These are phyloP conservation scores for Isabelozyma heimii DNA, from an alignment of 805 yeast species.

Conservation along the genomic window DNA sequence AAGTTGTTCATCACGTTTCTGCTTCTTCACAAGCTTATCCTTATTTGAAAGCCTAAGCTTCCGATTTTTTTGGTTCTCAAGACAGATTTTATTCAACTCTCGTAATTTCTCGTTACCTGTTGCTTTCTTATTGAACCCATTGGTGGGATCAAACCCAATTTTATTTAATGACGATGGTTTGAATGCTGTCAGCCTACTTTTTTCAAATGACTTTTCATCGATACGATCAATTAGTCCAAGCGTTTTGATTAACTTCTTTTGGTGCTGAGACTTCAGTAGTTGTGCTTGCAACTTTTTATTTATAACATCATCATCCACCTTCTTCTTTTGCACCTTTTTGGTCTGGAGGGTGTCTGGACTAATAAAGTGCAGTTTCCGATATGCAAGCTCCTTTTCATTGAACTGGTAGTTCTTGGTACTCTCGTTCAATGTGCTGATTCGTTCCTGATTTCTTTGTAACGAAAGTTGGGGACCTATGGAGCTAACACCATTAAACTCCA, in stretches of 20 bases:
- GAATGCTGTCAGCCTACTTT: slow-evolving; percentile 29
- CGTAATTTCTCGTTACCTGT: slow-evolving; percentile 9
- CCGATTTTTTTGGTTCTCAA: slow-evolving; percentile 10
- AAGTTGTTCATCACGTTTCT: slow-evolving; percentile 18
- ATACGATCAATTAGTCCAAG: slow-evolving; percentile 12
- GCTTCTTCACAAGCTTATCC: slow-evolving; percentile 12
- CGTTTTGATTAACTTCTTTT: slow-evolving; percentile 15
- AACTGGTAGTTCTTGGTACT: slow-evolving; percentile 16
- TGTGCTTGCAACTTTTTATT: slow-evolving; percentile 37
- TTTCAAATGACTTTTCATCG: slow-evolving; percentile 7
- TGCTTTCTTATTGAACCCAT: slow-evolving; percentile 5
- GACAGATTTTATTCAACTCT: slow-evolving; percentile 22
- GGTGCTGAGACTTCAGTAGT: slow-evolving; percentile 15
- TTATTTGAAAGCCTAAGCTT: slow-evolving; percentile 12
- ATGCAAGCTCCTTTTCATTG: not conserved
- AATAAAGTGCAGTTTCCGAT: not conserved
- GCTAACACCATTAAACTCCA: slow-evolving; percentile 67
- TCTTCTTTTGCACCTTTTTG: slow-evolving; percentile 21
- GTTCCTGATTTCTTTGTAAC: not conserved
- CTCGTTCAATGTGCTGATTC: slow-evolving; percentile 11
- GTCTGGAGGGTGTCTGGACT: not conserved
- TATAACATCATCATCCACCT: slow-evolving; percentile 22
- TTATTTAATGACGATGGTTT: slow-evolving; percentile 35
- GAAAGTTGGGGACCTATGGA: slow-evolving; percentile 10
- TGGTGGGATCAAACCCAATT: slow-evolving; percentile 51